A percentile compares a stretch with the other conserved stretches of the same genome.
These are phyloP conservation scores for Stipa capillata DNA, from an alignment of 176 grass and related monocot species.

Conservation along the genomic window DNA sequence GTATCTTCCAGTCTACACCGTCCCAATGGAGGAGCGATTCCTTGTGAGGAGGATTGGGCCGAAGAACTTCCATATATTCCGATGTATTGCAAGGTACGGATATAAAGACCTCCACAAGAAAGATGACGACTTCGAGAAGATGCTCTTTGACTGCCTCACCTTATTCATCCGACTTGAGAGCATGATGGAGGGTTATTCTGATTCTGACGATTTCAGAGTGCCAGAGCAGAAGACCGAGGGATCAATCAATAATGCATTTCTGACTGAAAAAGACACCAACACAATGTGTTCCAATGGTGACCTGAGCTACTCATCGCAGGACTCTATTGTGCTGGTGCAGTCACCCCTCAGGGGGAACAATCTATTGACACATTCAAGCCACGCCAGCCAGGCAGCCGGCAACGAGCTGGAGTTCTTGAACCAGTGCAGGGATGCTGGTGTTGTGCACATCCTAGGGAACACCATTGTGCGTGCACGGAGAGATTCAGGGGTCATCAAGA, in stretches of 20 bases:
- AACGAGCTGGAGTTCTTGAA: conserved; percentile 90
- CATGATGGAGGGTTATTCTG: conserved; percentile 94
- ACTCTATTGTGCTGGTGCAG: conserved; percentile 55
- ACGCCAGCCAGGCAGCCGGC: conserved; percentile 30
- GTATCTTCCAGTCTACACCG: conserved; percentile 93
- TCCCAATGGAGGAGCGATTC: conserved; percentile 79
- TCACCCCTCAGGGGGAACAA: conserved; percentile 11
- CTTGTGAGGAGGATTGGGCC: conserved; percentile 85
- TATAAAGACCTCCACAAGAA: conserved; percentile 95
- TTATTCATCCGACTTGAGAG: conserved; percentile 69
- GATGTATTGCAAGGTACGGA: conserved; percentile 77
- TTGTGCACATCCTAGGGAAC: conserved; percentile 97
- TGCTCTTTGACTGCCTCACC: conserved; percentile 62
- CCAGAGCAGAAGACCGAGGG: neutral
- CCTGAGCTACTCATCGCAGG: conserved; percentile 53
- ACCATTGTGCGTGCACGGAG: conserved; percentile 71
- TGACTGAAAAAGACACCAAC: conserved; percentile 18
- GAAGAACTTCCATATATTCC: conserved; percentile 92
- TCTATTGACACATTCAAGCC: conserved; percentile 19
- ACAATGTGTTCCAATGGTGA: conserved; percentile 40
- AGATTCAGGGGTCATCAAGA: conserved; percentile 74
- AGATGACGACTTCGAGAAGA: conserved; percentile 86
- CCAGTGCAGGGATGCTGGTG: conserved; percentile 76
- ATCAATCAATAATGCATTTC: conserved; percentile 3
- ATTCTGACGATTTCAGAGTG: conserved; percentile 67